phyloP scores from a whole-genome alignment of 73 alveolate genomes.

The Uronychia binucleata region DNA sequence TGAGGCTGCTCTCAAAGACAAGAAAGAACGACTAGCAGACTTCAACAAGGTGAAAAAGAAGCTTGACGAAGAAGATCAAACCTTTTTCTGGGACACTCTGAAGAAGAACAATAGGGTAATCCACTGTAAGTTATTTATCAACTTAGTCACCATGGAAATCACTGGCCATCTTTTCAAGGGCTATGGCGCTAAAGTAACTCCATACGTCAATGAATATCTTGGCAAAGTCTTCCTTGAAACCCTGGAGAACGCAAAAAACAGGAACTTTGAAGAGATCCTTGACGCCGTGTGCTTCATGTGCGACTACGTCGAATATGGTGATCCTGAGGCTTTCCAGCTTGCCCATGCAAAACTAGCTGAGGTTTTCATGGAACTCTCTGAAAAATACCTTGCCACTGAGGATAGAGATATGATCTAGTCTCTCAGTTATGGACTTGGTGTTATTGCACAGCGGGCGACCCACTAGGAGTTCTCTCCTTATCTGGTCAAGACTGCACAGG shows the following conservation, averaged over 20 bases:
- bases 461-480: neutral
- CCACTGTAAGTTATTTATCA: neutral
- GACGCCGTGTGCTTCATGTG: constrained; percentile 67
- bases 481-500: neutral
- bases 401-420: constrained; percentile 44
- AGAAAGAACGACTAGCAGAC: neutral
- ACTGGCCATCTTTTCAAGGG: constrained; percentile 33
- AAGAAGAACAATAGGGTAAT: neutral
- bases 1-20: neutral
- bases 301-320: constrained; percentile 50
- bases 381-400: constrained; percentile 33
- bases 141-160: constrained; percentile 42
- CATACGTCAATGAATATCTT: constrained; percentile 18
- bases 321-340: neutral
- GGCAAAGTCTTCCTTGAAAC: constrained; percentile 31
- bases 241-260: constrained; percentile 7
- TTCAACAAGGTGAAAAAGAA: neutral
- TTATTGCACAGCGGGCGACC: constrained; percentile 25
- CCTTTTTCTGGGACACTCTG: neutral
- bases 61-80: neutral
- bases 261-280: constrained; percentile 30
- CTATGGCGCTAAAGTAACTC: constrained; percentile 15
- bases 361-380: constrained; percentile 15
- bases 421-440: constrained; percentile 48
- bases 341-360: constrained; percentile 8